Evolutionary conservation across 2,329 filamentous ascomycete genomes (phyloP).

Genomic region (Hirsutella minnesotensis): DNA sequence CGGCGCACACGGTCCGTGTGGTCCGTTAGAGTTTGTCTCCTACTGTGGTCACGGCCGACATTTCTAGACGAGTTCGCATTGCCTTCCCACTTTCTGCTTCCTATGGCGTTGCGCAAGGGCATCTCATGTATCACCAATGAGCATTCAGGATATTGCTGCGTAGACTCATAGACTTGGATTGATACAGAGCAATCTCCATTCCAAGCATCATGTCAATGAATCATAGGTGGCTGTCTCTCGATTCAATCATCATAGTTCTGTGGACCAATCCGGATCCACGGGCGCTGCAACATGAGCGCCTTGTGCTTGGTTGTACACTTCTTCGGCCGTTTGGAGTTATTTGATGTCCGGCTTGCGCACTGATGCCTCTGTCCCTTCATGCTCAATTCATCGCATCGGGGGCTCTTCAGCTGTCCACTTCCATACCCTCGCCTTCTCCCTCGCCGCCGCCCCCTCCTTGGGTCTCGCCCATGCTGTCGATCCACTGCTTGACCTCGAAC

Average conservation of each 20-base stretch:
- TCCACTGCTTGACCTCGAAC: conserved; percentile 71
- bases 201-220: too few species aligned
- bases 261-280: not conserved
- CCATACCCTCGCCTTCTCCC: conserved; percentile 19
- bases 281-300: conserved; percentile 9
- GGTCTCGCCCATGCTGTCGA: conserved; percentile 59
- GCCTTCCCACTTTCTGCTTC: too few species aligned
- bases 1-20: too few species aligned
- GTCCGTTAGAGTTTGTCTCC: too few species aligned
- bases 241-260: not conserved
- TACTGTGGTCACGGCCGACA: too few species aligned
- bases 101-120: too few species aligned
- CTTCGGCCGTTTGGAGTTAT: conserved; percentile 9
- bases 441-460: conserved; percentile 28
- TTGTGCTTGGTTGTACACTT: conserved; percentile 24
- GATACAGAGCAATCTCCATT: too few species aligned
- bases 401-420: conserved; percentile 21
- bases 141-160: too few species aligned
- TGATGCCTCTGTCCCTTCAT: not conserved
- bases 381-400: not conserved
- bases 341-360: not conserved
- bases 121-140: too few species aligned
- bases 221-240: too few species aligned
- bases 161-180: too few species aligned
- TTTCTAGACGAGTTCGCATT: too few species aligned